Base-by-base conservation (phyloP, 352 stramenopile genomes). In the Globisporangium polare region DNA sequence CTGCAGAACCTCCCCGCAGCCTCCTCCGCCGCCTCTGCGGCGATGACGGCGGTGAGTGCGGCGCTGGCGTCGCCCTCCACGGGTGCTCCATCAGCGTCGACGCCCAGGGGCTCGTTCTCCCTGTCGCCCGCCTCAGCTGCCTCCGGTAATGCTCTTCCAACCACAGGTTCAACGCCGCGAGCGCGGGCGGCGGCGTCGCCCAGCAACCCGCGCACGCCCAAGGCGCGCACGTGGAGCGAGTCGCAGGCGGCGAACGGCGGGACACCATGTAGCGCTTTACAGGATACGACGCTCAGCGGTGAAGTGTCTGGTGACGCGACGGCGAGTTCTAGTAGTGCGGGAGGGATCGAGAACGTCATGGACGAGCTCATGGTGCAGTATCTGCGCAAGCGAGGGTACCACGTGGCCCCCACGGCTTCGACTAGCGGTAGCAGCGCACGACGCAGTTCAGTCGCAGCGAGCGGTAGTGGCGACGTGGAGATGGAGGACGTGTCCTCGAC, bases 311-410 rank as follows among this genome's bases (percentile, higher is more conserved):
- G 13, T 17, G 47, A 37, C 24, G 46, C 22, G 26, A 22, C 31
- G 22, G 52, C 6, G 27, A 31, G 1, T 47, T 26, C 12, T 24
- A 18, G 18, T 47, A 20, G 52, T 41, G 24, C 35, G 10, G 22
- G 24, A 47, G 17, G 37, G 47, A 61, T 66, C 39, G 66, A 62
- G 33, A 58, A 58, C 52, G 65, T 83, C 58, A 87, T 89, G 77
- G 82, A 91, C 62, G 69, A 88, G 58, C 69, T 91, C 22, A 60
- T 91, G 76, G 67, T 85, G 47, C 75, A 89, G 69, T 91, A 89
- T 68, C 67, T 91, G 52, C 72, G 77, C 51, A 66, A 69, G 13
- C 59, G 74, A 46, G 82, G 82, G 1, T 89, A 91, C 61, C 65
- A 83, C 29, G 62, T 91, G 29, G 61, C 62, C 57, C 24, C 56